Conservation (phyloP, 2,329 filamentous ascomycete genomes). For the Onygena corvina region DNA sequence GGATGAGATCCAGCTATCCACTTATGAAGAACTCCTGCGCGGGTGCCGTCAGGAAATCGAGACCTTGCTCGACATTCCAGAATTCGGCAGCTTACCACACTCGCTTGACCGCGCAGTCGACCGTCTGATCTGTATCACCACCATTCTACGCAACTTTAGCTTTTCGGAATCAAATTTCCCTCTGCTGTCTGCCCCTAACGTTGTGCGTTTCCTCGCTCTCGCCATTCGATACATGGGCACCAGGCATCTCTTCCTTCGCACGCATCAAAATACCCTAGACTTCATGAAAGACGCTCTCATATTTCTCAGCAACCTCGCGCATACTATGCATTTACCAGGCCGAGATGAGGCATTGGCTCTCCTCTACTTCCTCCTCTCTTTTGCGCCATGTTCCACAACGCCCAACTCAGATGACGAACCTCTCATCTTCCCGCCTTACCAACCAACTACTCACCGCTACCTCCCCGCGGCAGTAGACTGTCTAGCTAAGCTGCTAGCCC, state of each 20-base stretch:
- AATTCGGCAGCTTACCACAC: constrained; percentile 65
- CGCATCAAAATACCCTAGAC: constrained; percentile 73
- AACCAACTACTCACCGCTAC: constrained; percentile 72
- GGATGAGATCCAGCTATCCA: constrained; percentile 67
- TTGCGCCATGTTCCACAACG: constrained; percentile 60
- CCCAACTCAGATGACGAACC: constrained; percentile 47
- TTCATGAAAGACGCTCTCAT: constrained; percentile 94
- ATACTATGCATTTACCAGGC: constrained; percentile 66
- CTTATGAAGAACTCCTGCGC: constrained; percentile 79
- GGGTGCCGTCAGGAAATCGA: constrained; percentile 64
- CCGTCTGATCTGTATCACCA: constrained; percentile 77
- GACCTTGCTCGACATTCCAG: constrained; percentile 56
- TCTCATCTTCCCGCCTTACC: constrained; percentile 68
- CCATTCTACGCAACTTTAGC: constrained; percentile 83
- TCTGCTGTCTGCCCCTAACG: constrained; percentile 59
- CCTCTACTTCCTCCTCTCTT: constrained; percentile 78
- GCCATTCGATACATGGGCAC: constrained; percentile 81
- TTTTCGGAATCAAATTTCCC: constrained; percentile 69
- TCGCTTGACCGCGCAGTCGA: constrained; percentile 79
- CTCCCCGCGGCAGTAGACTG: constrained; percentile 81
- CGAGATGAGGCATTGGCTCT: constrained; percentile 79
- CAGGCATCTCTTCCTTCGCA: constrained; percentile 71
- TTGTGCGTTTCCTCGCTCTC: constrained; percentile 72
- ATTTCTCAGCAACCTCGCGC: constrained; percentile 77
- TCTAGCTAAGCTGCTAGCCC: constrained; percentile 77